Base-by-base conservation (phyloP, 768 basidiomycete genomes). In the Rhodosporidiobolus odoratus region DNA sequence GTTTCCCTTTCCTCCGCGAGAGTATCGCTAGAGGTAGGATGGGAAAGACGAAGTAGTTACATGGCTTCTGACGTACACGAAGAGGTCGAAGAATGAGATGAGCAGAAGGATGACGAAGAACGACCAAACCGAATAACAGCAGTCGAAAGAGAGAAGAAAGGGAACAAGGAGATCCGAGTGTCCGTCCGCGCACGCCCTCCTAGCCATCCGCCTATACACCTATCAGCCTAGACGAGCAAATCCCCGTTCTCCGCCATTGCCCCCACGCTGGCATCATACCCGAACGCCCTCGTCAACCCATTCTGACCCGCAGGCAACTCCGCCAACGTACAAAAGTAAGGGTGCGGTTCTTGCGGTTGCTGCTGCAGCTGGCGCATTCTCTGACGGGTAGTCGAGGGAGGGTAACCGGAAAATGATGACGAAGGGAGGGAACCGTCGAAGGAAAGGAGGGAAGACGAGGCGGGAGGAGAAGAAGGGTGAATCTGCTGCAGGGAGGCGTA, bases 321-420 rank as follows among this genome's bases (percentile, higher is more conserved):
- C 27, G 34, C 27, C 32, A 65, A n/a, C 16, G 64, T 65, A 45
- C 43, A 57, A 45, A 58, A 65, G 43, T 57, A 58, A 19, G 64
- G 64, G 54, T 65, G 56, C 7, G 64, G 43, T 25, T n/a, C 6
- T 7, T 32, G 43, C 1, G 0, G 25, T 27, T 12, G 13, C 43
- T 12, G 43, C 43, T 12, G 12, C 43, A 21, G 32, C 3, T 37
- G 10, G 62, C 38, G 9, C 25, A 2, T 4, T 2, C 38, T 4
- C 25, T 25, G 4, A 30, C 21, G n/a, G 19, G 32, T 21, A 19
- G 13, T 13, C 12, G 21, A 10, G 5, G 32, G 54, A 56, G 34
- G 35, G 57, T 7, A 16, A 4, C 5, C 27, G 30, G 52, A 53
- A 53, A n/a, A 41, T 12, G 53, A 34, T 23, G 40, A 45, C 5